Conservation (phyloP, 1,139 yeast genomes). For the Lodderomyces oxycetoniae region DNA sequence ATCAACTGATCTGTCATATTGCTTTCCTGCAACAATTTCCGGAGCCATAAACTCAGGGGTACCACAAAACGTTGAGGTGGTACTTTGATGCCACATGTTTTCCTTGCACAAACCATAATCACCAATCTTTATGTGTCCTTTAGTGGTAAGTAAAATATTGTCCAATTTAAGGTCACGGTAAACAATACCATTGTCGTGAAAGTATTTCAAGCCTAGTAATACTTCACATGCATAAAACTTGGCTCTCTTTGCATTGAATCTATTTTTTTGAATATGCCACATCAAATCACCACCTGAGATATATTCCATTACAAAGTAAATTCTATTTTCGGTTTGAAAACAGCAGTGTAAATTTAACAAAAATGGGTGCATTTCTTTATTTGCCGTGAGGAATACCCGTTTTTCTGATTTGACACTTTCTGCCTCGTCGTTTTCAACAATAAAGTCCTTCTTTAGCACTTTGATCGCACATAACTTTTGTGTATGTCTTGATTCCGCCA, state of each 20-base stretch:
- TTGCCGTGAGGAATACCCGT: conserved; percentile 86
- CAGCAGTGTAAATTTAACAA: conserved; percentile 87
- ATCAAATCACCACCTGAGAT: conserved; percentile 96
- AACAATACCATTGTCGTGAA: conserved; percentile 93
- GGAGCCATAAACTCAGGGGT: conserved; percentile 99
- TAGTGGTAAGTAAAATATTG: conserved; percentile 79
- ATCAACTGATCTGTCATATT: conserved; percentile 89
- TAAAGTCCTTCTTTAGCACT: conserved; percentile 90
- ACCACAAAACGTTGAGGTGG: conserved; percentile 96
- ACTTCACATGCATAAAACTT: conserved; percentile 98
- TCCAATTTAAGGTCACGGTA: conserved; percentile 96
- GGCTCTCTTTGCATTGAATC: conserved; percentile 86
- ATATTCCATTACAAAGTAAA: conserved; percentile 97
- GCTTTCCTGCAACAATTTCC: conserved; percentile 88
- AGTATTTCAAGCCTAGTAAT: conserved; percentile 78
- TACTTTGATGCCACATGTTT: conserved; percentile 86
- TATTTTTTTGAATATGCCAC: conserved; percentile 97
- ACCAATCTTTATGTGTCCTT: conserved; percentile 95
- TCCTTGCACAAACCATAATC: conserved; percentile 97
- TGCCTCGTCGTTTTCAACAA: conserved; percentile 92
- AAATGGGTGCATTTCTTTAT: conserved; percentile 88
- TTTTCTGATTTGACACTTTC: conserved; percentile 93
- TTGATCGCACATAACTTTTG: conserved; percentile 85
- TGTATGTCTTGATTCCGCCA: conserved; percentile 85
- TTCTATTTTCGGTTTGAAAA: conserved; percentile 95